Evolutionary conservation across 176 grass and related monocot genomes (phyloP).

Genomic region (Zea mays): DNA sequence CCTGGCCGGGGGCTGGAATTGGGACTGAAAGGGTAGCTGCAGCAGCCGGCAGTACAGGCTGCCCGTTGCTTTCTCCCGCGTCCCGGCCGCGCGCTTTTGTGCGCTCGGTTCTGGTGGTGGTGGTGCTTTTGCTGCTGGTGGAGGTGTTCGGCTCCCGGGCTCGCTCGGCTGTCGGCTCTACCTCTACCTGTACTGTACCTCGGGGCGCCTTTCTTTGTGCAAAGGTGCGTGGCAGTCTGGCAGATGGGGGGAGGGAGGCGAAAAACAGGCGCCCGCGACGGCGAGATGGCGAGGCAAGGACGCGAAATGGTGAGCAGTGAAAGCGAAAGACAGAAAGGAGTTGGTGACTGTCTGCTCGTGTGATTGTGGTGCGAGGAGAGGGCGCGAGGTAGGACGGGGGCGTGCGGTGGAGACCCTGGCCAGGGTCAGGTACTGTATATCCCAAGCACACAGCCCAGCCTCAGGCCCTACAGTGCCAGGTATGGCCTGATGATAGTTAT

Average conservation of each 20-base stretch:
- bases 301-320: constrained; percentile 69
- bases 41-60: constrained; percentile 8
- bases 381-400: not conserved
- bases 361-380: constrained; percentile 2
- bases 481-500: too few species aligned
- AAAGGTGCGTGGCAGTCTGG: constrained; percentile 39
- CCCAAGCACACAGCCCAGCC: too few species aligned
- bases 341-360: constrained; percentile 46
- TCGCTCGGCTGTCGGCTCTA: not conserved
- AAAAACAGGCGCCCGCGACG: constrained; percentile 18
- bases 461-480: too few species aligned
- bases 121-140: constrained; percentile 12
- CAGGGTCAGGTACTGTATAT: too few species aligned
- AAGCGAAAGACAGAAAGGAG: constrained; percentile 69
- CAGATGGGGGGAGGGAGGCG: not conserved
- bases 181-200: not conserved
- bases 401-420: not conserved
- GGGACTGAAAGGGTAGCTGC: not conserved
- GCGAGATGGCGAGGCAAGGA: constrained; percentile 36
- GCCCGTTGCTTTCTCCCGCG: constrained; percentile 26
- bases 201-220: constrained; percentile 64
- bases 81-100: constrained; percentile 38
- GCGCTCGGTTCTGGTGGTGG: constrained; percentile 32
- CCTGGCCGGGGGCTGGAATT: not conserved
- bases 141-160: not conserved